Conservation (phyloP, 1,284 basidiomycete species). For the Naganishia liquefaciens region DNA sequence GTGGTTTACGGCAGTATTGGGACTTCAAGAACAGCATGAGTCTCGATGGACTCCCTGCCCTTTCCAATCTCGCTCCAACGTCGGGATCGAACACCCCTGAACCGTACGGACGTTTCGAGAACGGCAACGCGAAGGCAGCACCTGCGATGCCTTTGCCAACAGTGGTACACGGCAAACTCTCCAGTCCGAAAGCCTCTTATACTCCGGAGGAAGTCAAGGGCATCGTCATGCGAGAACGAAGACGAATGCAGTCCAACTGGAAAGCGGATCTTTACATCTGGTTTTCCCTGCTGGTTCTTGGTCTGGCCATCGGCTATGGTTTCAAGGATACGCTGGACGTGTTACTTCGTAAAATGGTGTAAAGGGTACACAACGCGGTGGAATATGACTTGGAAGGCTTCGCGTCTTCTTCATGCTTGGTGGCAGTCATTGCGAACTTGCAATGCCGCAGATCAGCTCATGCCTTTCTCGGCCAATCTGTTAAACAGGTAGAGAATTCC, state of each 20-base stretch:
- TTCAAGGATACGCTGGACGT: background rate
- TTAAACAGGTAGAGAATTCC: too few species aligned
- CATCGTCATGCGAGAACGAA: constrained; percentile 20
- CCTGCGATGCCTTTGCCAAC: too few species aligned
- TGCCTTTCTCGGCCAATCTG: too few species aligned
- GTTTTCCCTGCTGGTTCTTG: constrained; percentile 6
- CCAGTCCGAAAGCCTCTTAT: constrained; percentile 4
- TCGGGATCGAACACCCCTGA: constrained; percentile 11
- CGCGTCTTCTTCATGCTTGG: too few species aligned
- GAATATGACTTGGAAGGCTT: too few species aligned
- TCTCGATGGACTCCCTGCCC: constrained; percentile 19
- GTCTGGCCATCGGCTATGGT: constrained; percentile 15
- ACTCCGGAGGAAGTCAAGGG: constrained; percentile 9
- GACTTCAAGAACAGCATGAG: constrained; percentile 26
- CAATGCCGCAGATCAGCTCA: too few species aligned
- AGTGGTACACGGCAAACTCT: background rate
- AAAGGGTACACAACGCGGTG: too few species aligned
- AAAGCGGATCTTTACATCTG: constrained; percentile 17
- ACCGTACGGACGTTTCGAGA: constrained; percentile 13
- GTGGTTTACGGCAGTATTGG: constrained; percentile 31
- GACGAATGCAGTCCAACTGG: constrained; percentile 16
- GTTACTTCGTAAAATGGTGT: constrained; percentile 9
- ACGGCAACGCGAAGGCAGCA: background rate
- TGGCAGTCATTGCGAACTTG: too few species aligned
- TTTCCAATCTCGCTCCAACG: constrained; percentile 16